Conservation (phyloP, 192 early-diverging fungal species). For the Coemansia sp. region DNA sequence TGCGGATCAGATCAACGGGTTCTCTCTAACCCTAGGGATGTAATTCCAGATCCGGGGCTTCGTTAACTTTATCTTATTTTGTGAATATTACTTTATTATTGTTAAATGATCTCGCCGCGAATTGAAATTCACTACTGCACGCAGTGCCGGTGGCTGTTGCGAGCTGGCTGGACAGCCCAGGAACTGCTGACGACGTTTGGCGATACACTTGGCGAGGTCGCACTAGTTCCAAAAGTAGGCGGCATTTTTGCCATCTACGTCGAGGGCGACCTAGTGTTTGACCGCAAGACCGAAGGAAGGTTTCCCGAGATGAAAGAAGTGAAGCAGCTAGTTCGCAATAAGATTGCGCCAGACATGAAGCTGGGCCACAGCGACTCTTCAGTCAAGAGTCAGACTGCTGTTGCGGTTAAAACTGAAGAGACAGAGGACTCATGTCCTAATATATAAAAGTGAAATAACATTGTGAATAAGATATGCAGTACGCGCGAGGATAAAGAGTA, state of each 20-base stretch:
- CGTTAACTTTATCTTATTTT: background rate
- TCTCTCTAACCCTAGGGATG: background rate
- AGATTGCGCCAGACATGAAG: conserved; percentile 65
- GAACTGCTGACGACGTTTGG: conserved; percentile 71
- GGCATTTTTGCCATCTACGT: conserved; percentile 41
- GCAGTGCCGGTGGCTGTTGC: conserved; percentile 60
- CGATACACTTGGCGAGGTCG: conserved; percentile 65
- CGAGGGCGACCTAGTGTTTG: conserved; percentile 56
- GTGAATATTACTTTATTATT: background rate
- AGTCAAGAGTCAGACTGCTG: conserved; percentile 52
- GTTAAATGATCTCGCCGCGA: conserved; percentile 30
- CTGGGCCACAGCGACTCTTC: conserved; percentile 70
- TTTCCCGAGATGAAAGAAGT: conserved; percentile 80
- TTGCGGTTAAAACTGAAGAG: background rate
- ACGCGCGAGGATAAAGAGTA: background rate
- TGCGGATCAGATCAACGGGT: background rate
- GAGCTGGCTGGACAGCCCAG: conserved; percentile 72
- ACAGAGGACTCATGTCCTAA: background rate
- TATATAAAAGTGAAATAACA: background rate
- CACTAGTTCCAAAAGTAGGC: conserved; percentile 63
- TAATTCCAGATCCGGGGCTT: background rate
- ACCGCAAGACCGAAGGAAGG: conserved; percentile 65
- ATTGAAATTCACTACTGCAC: conserved; percentile 62
- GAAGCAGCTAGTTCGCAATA: conserved; percentile 69
- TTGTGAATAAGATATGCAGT: background rate